Conservation (phyloP, 805 yeast species). For the Tetrapisispora phaffii region DNA sequence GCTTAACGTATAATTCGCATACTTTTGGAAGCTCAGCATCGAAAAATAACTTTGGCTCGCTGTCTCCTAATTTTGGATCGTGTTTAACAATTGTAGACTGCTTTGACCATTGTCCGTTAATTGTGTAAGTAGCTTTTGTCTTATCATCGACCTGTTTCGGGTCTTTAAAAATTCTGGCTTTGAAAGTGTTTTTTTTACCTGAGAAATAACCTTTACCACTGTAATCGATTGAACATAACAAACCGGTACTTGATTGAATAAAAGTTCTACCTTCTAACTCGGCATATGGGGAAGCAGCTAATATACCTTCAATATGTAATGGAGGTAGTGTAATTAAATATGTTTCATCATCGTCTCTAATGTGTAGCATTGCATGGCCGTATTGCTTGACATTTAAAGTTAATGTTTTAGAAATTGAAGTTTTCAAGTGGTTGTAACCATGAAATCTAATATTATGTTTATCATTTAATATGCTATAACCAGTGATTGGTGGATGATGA, state of each 20-base stretch:
- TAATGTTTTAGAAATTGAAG: constrained; percentile 66
- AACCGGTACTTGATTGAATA: constrained; percentile 76
- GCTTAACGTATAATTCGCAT: constrained; percentile 61
- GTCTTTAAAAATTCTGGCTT: constrained; percentile 66
- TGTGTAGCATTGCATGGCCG: constrained; percentile 78
- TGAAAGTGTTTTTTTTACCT: constrained; percentile 89
- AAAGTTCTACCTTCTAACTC: constrained; percentile 85
- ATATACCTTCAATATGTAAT: constrained; percentile 85
- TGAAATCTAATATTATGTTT: constrained; percentile 58
- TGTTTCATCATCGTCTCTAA: constrained; percentile 42
- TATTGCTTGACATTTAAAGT: constrained; percentile 80
- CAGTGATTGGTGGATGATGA: constrained; percentile 98
- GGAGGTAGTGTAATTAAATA: constrained; percentile 87
- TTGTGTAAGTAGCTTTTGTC: constrained; percentile 63
- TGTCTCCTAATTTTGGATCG: constrained; percentile 10
- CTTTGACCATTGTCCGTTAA: constrained; percentile 90
- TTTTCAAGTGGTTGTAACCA: constrained; percentile 85
- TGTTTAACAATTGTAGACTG: constrained; percentile 57
- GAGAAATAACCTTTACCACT: constrained; percentile 91
- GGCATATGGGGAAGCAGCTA: constrained; percentile 86
- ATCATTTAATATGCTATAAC: constrained; percentile 71
- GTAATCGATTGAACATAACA: constrained; percentile 61
- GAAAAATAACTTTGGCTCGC: constrained; percentile 34
- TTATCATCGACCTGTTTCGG: constrained; percentile 39
- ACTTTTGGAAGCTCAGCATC: constrained; percentile 46